Evolutionary conservation across 495 filamentous ascomycete species (phyloP), one percentile per base, ranked within the genome.

Genomic region (Hapsidospora chrysogenum): DNA sequence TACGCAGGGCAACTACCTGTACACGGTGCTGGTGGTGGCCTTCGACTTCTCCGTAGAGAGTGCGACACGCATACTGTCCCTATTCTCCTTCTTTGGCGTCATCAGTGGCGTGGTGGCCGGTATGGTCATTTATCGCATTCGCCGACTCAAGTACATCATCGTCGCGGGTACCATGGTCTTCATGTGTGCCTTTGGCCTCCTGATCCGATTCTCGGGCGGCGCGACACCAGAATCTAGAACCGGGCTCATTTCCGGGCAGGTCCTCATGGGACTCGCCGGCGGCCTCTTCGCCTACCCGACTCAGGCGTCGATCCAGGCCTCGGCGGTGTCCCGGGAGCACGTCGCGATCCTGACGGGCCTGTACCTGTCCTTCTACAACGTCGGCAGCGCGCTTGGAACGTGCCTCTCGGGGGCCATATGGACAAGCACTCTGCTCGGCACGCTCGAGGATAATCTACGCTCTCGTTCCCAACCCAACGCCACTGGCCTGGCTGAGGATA

Each of bases 311-410:
- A 36, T 36, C 10, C 33, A 36, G 15, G 33, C 33, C 13, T 36
- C 33, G 10, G 33, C 33, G 7, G n/a, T n/a, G n/a, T 36, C 33
- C 16, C 20, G 23, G 25, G 33, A 36, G 3, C 33, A 36, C 4
- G 33, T 36, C n/a, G 33, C 33, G n/a, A 36, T 36, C 33, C 16
- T 36, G 33, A 36, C 33, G 33, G 33, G 33, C 6, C 33, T 36
- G 13, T 36, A 36, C 22, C 33, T 36, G n/a, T 36, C 33, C 13
- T 36, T 36, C n/a, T 36, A 36, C 14, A 36, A 36, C 6, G 33
- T 36, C n/a, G 33, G 33, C 22, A 36, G 33, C 14, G 33, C 33
- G n/a, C 23, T 36, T 17, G 33, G 33, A 3, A 36, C 33, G 14
- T 26, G 33, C 22, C 17, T 36, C 6, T 28, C 33, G 14, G 33